These are phyloP conservation scores for Curvularia hawaiiensis DNA, from an alignment of 2,329 filamentous ascomycete species.

Conservation along the genomic window DNA sequence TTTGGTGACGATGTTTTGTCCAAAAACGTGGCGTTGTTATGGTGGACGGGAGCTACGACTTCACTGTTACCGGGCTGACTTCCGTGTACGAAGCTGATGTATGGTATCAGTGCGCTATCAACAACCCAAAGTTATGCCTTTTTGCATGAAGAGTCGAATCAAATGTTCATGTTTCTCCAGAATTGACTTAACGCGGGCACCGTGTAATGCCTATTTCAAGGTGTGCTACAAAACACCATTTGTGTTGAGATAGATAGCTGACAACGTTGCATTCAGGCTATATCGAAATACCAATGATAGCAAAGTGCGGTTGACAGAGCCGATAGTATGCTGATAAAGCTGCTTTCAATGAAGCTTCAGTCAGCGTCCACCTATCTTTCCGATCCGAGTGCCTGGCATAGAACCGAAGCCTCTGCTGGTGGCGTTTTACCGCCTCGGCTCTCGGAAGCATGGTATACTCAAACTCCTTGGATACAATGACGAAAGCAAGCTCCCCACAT, in stretches of 20 bases:
- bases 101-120: neutral
- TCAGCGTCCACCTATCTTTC: neutral
- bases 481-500: neutral
- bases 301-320: neutral
- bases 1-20: neutral
- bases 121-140: neutral
- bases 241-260: neutral
- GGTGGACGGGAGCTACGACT: neutral
- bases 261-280: neutral
- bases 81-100: neutral
- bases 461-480: neutral
- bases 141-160: neutral
- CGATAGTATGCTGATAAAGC: neutral
- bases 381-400: neutral
- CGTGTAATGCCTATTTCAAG: neutral
- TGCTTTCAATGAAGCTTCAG: neutral
- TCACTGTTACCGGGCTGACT: neutral
- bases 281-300: neutral
- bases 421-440: neutral
- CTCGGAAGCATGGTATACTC: neutral
- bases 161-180: neutral
- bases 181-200: neutral
- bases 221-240: neutral
- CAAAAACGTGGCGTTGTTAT: neutral
- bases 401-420: neutral